A percentile compares a stretch with the other conserved stretches of the same genome.
Conservation (phyloP, 1,139 yeast genomes). For the Citeromyces hawaiiensis region DNA sequence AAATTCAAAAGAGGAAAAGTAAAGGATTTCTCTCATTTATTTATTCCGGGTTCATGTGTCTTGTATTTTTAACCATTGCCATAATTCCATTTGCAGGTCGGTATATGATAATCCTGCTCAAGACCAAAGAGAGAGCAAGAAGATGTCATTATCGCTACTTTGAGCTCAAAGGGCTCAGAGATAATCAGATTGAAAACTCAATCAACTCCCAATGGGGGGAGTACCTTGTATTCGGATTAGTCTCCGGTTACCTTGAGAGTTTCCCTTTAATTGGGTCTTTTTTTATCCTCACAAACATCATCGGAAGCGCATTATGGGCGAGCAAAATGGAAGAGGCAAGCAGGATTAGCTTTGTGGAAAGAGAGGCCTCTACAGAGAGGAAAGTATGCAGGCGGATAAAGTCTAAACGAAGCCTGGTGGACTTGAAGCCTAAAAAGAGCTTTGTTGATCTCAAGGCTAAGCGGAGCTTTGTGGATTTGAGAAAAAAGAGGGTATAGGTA, state of each 20-base stretch:
- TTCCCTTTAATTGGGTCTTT: conserved; percentile 48
- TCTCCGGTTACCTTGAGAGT: conserved; percentile 42
- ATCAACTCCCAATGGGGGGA: conserved; percentile 13
- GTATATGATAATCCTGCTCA: conserved; percentile 31
- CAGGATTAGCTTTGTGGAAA: neutral
- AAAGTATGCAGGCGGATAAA: neutral
- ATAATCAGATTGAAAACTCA: conserved; percentile 19
- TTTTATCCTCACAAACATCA: conserved; percentile 51
- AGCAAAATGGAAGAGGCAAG: conserved; percentile 1
- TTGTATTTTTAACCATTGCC: conserved; percentile 24
- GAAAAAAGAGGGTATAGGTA: too few relatives aligned
- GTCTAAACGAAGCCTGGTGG: neutral
- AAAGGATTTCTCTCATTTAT: conserved; percentile 25
- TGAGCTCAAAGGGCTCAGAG: conserved; percentile 38
- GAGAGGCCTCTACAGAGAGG: neutral
- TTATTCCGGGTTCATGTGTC: conserved; percentile 21
- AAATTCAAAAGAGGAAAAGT: neutral
- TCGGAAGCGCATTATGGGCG: conserved; percentile 71
- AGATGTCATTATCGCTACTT: conserved; percentile 48
- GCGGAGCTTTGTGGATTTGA: too few relatives aligned
- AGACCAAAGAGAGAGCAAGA: conserved; percentile 47
- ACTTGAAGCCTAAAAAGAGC: neutral
- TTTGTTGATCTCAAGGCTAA: neutral
- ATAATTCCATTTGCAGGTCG: conserved; percentile 57
- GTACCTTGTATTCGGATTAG: conserved; percentile 34